Percentiles rank a stretch among this genome's conserved stretches.
Evolutionary conservation across 495 filamentous ascomycete genomes (phyloP).

Genomic region (Pyrenula aspistea): DNA sequence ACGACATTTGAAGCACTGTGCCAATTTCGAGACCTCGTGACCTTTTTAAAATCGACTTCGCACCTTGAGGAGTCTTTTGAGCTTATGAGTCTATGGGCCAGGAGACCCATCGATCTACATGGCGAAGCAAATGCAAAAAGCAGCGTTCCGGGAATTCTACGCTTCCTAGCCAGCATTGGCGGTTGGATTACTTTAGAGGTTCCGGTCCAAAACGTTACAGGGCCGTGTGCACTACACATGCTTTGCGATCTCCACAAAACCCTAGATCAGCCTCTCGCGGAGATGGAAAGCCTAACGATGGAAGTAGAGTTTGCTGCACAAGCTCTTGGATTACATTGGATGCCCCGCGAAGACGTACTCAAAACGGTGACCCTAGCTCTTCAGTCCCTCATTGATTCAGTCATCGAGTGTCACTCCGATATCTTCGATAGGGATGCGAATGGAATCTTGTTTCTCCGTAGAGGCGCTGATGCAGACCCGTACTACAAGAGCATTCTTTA

Average conservation of each 20-base stretch:
- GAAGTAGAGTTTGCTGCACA: not conserved
- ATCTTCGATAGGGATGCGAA: not conserved
- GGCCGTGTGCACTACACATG: not conserved
- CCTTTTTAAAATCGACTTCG: not conserved
- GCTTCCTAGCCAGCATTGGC: not conserved
- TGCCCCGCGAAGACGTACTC: not conserved
- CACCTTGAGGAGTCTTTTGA: not conserved
- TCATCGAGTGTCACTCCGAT: not conserved
- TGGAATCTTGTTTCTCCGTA: not conserved
- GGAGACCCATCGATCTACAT: not conserved
- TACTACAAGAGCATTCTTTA: not conserved
- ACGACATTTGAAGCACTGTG: conserved; percentile 10
- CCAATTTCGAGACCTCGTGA: conserved; percentile 4
- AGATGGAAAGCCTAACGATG: not conserved
- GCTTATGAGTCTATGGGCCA: not conserved
- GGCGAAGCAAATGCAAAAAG: not conserved
- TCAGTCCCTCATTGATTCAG: not conserved
- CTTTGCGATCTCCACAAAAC: not conserved
- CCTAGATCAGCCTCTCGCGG: not conserved
- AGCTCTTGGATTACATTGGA: not conserved
- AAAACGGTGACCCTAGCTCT: not conserved
- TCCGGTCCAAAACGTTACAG: not conserved
- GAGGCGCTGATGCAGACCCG: not conserved
- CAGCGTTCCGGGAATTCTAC: not conserved
- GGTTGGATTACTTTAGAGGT: not conserved